Evolutionary conservation across 306 rosid species (phyloP), one percentile per base, ranked within the genome.

Genomic region (Arachis hypogaea): DNA sequence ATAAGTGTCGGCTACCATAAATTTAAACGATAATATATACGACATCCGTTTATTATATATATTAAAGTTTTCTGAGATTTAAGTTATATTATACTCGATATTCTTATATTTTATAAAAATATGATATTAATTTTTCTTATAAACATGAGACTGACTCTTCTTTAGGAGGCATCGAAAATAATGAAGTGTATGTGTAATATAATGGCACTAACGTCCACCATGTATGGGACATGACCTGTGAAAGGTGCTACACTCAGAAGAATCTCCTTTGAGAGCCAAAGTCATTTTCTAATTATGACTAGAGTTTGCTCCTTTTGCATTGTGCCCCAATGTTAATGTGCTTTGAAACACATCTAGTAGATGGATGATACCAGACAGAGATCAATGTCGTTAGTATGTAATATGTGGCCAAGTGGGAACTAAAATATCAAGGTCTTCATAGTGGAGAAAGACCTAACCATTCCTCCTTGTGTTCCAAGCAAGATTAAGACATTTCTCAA

Each of bases 381-480:
- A 61, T 81, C 68, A 85, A 81, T 82, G 85, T 80, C 78, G 61
- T 72, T 68, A 38, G 3, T 18, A 22, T 73, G 77, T 55, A 44
- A 66, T 64, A 63, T 47, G 63, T 68, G 72, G 38, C 75, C 52
- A 52, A 67, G 61, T 73, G 54, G 65, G 74, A 72, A 79, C 29
- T 66, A 11, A 73, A 62, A 59, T 68, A 75, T 82, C 78, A 62
- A 50, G 54, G 58, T 74, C 28, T 33, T 71, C 41, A 44, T 38
- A 68, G 89, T 91, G 93, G 80, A 29, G 1, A 66, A 80, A 56
- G 73, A 74, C 92, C 97, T 69, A 88, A 88, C 84, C 83, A 55
- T 66, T 38, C 49, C n/a, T 12, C 49, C 50, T 76, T 82, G 60
- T 44, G 62, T 74, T 74, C 78, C 83, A 79, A 75, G 69, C 60